Percentiles rank a stretch among this genome's conserved stretches.
These are phyloP conservation scores for Candida anutae DNA, from an alignment of 1,139 yeast species.

Conservation along the genomic window DNA sequence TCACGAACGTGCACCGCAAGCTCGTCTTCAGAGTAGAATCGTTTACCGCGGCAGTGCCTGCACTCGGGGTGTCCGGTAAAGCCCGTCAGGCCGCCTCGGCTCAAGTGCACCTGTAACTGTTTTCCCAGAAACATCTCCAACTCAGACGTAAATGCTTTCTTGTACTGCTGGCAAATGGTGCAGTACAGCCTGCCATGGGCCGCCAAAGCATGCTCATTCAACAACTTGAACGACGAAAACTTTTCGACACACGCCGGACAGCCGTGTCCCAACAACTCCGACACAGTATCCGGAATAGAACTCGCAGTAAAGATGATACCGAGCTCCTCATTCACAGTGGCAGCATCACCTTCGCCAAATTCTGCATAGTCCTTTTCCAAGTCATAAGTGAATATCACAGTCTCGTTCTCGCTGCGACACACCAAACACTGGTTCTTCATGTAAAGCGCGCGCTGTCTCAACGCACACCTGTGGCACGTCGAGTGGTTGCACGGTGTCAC, in stretches of 20 bases:
- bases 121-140: slow-evolving; percentile 53
- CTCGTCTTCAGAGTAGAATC: slow-evolving; percentile 89
- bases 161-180: slow-evolving; percentile 64
- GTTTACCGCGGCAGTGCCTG: slow-evolving; percentile 62
- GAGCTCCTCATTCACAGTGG: slow-evolving; percentile 32
- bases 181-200: slow-evolving; percentile 63
- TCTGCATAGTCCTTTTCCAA: slow-evolving; percentile 32
- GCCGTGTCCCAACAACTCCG: slow-evolving; percentile 43
- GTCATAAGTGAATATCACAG: slow-evolving; percentile 52
- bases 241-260: slow-evolving; percentile 51
- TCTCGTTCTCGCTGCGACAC: slow-evolving; percentile 66
- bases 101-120: slow-evolving; percentile 63
- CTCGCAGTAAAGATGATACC: slow-evolving; percentile 46
- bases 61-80: slow-evolving; percentile 89
- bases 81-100: slow-evolving; percentile 58
- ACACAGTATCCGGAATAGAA: slow-evolving; percentile 32
- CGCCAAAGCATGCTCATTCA: slow-evolving; percentile 57
- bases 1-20: slow-evolving; percentile 75
- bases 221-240: slow-evolving; percentile 43
- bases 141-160: slow-evolving; percentile 72
- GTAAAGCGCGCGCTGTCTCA: slow-evolving; percentile 78
- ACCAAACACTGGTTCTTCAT: slow-evolving; percentile 69
- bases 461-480: slow-evolving; percentile 76
- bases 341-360: slow-evolving; percentile 22
- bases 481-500: slow-evolving; percentile 78